Evolutionary conservation across 495 filamentous ascomycete species (phyloP).

Genomic region (Penicillium lividum): DNA sequence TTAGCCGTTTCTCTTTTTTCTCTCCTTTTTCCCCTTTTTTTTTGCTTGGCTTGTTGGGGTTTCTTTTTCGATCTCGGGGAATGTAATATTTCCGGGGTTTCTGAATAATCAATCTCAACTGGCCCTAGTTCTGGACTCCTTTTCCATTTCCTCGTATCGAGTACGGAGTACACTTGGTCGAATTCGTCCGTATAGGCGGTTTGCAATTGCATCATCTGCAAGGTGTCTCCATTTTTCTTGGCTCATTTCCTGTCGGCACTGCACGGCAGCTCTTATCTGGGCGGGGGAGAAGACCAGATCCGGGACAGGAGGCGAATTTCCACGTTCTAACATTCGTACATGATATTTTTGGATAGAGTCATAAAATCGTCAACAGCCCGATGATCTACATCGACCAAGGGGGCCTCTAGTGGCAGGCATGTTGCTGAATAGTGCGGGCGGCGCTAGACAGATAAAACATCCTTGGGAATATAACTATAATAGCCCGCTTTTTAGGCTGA

Average conservation of each 20-base stretch:
- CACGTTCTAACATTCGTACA: conserved; percentile 20
- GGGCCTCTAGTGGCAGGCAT: not conserved
- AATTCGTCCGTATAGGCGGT: not conserved
- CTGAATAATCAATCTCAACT: not conserved
- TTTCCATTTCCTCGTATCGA: not conserved
- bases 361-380: conserved; percentile 30
- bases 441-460: not conserved
- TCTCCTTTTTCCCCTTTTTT: not conserved
- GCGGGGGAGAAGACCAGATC: not conserved
- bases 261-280: conserved; percentile 1
- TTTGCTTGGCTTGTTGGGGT: not conserved
- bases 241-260: not conserved
- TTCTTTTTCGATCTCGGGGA: not conserved
- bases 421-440: not conserved
- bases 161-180: not conserved
- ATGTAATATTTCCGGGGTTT: not conserved
- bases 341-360: conserved; percentile 23
- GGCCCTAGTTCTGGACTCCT: not conserved
- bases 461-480: not conserved
- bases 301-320: not conserved
- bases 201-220: conserved; percentile 6
- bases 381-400: conserved; percentile 9
- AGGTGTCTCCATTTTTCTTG: not conserved
- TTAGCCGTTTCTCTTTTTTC: not conserved
- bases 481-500: conserved; percentile 15